phyloP scores from a whole-genome alignment of 2,329 filamentous ascomycete species.

The Chrysoporthe puriensis region DNA sequence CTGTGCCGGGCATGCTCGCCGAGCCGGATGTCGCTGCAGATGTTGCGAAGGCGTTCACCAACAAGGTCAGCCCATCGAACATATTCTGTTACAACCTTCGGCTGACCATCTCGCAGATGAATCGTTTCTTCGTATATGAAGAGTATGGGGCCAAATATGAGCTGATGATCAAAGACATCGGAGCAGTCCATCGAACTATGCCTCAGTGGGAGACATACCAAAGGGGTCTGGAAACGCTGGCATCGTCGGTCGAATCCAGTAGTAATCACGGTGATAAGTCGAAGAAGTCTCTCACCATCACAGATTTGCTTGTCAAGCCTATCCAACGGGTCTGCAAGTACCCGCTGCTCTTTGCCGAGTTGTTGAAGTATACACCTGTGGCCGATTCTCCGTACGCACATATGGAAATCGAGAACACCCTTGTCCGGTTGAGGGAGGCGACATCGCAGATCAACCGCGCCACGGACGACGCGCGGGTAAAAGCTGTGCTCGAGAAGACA shows the following conservation, averaged over 20 bases:
- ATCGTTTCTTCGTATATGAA: slow-evolving; percentile 83
- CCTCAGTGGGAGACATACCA: slow-evolving; percentile 81
- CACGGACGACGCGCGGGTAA: slow-evolving; percentile 74
- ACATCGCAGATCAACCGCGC: slow-evolving; percentile 82
- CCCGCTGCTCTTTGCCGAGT: slow-evolving; percentile 80
- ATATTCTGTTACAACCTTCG: not conserved
- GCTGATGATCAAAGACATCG: slow-evolving; percentile 78
- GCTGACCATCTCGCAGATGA: slow-evolving; percentile 59
- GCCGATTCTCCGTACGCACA: slow-evolving; percentile 84
- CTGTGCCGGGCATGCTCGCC: slow-evolving; percentile 55
- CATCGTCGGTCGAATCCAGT: slow-evolving; percentile 73
- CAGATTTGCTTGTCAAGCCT: slow-evolving; percentile 92
- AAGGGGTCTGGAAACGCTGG: slow-evolving; percentile 81
- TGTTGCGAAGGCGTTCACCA: slow-evolving; percentile 63
- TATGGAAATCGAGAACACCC: slow-evolving; percentile 74
- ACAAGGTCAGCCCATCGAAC: slow-evolving; percentile 48
- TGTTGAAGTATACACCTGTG: slow-evolving; percentile 81
- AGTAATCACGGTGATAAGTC: slow-evolving; percentile 64
- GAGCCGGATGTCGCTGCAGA: slow-evolving; percentile 64
- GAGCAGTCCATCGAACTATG: slow-evolving; percentile 67
- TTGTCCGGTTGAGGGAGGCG: slow-evolving; percentile 72
- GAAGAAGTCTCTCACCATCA: slow-evolving; percentile 79
- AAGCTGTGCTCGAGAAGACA: slow-evolving; percentile 75
- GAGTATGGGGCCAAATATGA: slow-evolving; percentile 92
- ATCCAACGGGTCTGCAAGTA: slow-evolving; percentile 94